Percentiles rank a stretch among this genome's conserved stretches.
Conservation (phyloP, 1,284 basidiomycete genomes). For the Puccinia polysora region DNA sequence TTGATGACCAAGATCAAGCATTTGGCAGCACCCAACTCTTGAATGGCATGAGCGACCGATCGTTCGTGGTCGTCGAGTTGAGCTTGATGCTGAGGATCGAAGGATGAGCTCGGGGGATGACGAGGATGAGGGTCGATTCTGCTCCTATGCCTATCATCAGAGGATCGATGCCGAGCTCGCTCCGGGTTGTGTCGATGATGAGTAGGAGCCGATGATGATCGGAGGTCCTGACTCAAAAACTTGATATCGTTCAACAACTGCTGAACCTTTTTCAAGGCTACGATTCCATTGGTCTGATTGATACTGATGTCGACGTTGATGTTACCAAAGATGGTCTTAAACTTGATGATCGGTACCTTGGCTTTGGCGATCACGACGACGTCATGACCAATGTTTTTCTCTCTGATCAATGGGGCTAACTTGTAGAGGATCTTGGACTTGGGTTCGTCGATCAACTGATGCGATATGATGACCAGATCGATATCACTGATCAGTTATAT, state of each 20-base stretch:
- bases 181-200: neutral
- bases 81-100: no score
- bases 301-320: slow-evolving; percentile 53
- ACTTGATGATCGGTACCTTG: slow-evolving; percentile 90
- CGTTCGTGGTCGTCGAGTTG: slow-evolving; percentile 6
- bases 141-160: no score
- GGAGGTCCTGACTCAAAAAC: slow-evolving; percentile 2
- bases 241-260: slow-evolving; percentile 22
- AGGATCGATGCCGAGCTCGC: slow-evolving; percentile 66
- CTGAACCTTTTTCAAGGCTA: slow-evolving; percentile 22
- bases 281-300: slow-evolving; percentile 48
- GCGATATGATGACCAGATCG: slow-evolving; percentile 58
- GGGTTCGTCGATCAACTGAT: slow-evolving; percentile 52
- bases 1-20: slow-evolving; percentile 78
- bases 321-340: slow-evolving; percentile 65
- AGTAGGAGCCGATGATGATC: no score
- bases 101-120: neutral
- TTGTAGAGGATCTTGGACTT: slow-evolving; percentile 54
- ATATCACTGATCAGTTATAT: slow-evolving; percentile 57
- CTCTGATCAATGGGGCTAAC: slow-evolving; percentile 55
- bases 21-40: slow-evolving; percentile 48
- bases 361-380: slow-evolving; percentile 83
- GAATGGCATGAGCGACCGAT: slow-evolving; percentile 13
- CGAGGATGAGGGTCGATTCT: slow-evolving; percentile 3
- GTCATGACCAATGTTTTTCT: slow-evolving; percentile 57